Conservation (phyloP, 805 yeast genomes). For the Wickerhamiella brachini region DNA sequence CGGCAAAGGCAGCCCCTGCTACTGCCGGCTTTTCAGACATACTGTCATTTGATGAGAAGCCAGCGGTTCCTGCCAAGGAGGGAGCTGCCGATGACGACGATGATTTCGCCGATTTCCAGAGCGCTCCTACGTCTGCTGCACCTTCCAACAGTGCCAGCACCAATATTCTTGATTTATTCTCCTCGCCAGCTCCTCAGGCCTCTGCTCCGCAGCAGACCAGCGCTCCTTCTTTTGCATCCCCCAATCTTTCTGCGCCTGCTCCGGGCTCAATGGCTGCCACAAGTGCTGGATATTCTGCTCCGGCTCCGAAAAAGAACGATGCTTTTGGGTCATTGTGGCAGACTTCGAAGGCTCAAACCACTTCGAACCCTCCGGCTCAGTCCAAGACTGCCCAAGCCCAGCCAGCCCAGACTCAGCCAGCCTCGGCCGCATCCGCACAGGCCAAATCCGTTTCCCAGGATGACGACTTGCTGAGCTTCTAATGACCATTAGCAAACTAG, state of each 20-base stretch:
- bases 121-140: conserved; percentile 34
- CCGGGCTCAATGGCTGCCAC: conserved; percentile 3
- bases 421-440: background rate
- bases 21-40: conserved; percentile 10
- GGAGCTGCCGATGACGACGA: conserved; percentile 36
- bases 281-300: conserved; percentile 10
- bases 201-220: background rate
- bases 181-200: conserved; percentile 11
- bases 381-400: background rate
- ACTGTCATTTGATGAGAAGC: background rate
- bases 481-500: background rate
- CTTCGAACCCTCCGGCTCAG: background rate
- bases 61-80: conserved; percentile 14
- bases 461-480: conserved; percentile 9
- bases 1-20: background rate
- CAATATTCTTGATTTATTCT: conserved; percentile 17
- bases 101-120: conserved; percentile 52
- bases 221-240: background rate
- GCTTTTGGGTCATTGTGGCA: conserved; percentile 30
- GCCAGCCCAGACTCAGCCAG: background rate
- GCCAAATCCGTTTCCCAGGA: background rate
- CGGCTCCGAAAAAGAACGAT: conserved; percentile 20
- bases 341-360: conserved; percentile 14
- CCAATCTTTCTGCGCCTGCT: background rate
- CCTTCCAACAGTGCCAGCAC: conserved; percentile 10